A percentile compares a stretch with the other conserved stretches of the same genome.
These are phyloP conservation scores for Zhuliangozyma blackwelliae DNA, from an alignment of 1,139 yeast genomes.

Conservation along the genomic window DNA sequence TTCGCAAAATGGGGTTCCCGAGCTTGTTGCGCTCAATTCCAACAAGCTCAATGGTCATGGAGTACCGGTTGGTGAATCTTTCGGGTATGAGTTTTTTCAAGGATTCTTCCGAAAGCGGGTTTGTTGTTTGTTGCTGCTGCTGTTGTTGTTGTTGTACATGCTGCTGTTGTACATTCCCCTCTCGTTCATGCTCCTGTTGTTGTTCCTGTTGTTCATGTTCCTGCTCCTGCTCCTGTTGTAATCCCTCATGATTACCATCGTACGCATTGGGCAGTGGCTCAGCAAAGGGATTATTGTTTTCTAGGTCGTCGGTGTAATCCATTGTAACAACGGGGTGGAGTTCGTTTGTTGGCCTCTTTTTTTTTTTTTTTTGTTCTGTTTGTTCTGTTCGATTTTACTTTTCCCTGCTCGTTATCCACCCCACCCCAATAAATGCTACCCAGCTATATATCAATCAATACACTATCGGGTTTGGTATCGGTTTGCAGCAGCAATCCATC, in stretches of 20 bases:
- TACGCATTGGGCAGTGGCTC: slow-evolving; percentile 18
- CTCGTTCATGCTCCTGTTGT: neutral
- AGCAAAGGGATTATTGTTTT: slow-evolving; percentile 61
- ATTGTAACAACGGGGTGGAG: slow-evolving; percentile 41
- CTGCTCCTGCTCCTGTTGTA: no score
- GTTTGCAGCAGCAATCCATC: no score
- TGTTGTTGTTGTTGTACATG: neutral
- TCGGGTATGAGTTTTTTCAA: slow-evolving; percentile 49
- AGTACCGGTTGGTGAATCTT: slow-evolving; percentile 36
- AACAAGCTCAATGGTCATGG: slow-evolving; percentile 23
- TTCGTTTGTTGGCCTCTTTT: slow-evolving; percentile 2
- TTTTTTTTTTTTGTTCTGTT: neutral
- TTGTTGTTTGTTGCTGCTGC: slow-evolving; percentile 1
- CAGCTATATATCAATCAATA: neutral
- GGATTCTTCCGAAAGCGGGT: slow-evolving; percentile 27
- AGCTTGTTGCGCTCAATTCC: slow-evolving; percentile 38
- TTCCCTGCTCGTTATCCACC: no score
- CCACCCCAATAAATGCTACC: no score
- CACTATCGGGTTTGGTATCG: neutral
- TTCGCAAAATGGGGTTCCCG: slow-evolving; percentile 42
- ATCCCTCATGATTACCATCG: no score
- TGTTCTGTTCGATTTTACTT: neutral
- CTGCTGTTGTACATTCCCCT: neutral
- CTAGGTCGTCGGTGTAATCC: slow-evolving; percentile 64
- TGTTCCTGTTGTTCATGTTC: neutral